These are phyloP conservation scores for Leptoxyphium fumago DNA, from an alignment of 2,329 filamentous ascomycete species.

Conservation along the genomic window DNA sequence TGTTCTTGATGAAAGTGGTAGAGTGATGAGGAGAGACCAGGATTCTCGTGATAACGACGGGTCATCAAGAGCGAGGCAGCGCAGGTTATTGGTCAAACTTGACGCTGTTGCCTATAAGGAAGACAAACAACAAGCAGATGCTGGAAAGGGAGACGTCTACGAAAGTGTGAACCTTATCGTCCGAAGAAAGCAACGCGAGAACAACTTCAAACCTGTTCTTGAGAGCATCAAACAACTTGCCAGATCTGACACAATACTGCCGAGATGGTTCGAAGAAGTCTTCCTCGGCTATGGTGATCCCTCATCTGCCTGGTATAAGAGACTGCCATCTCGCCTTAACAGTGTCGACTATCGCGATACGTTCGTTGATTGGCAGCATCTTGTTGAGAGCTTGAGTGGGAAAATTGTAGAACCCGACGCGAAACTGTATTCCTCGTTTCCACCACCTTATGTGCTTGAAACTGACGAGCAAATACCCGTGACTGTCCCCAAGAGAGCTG, in stretches of 20 bases:
- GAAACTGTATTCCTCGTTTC: slow-evolving; percentile 57
- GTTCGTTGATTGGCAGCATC: slow-evolving; percentile 88
- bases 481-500: slow-evolving; percentile 40
- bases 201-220: slow-evolving; percentile 90
- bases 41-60: slow-evolving; percentile 43
- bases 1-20: slow-evolving; percentile 72
- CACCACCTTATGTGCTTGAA: slow-evolving; percentile 77
- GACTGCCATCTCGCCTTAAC: slow-evolving; percentile 60
- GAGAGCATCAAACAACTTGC: slow-evolving; percentile 82
- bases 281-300: slow-evolving; percentile 97
- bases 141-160: slow-evolving; percentile 63
- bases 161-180: slow-evolving; percentile 73
- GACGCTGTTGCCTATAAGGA: slow-evolving; percentile 64
- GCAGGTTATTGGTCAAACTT: slow-evolving; percentile 65
- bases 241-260: slow-evolving; percentile 70
- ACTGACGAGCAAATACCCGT: slow-evolving; percentile 32
- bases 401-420: slow-evolving; percentile 70
- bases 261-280: slow-evolving; percentile 87
- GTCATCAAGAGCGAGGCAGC: slow-evolving; percentile 42
- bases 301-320: slow-evolving; percentile 70
- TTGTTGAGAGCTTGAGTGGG: slow-evolving; percentile 78
- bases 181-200: slow-evolving; percentile 72
- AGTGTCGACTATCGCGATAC: slow-evolving; percentile 86
- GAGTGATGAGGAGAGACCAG: slow-evolving; percentile 48
- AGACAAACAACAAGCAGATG: slow-evolving; percentile 52